Percentiles rank a stretch among this genome's conserved stretches.
phyloP scores from a whole-genome alignment of 768 basidiomycete genomes.

The Trametes maxima region DNA sequence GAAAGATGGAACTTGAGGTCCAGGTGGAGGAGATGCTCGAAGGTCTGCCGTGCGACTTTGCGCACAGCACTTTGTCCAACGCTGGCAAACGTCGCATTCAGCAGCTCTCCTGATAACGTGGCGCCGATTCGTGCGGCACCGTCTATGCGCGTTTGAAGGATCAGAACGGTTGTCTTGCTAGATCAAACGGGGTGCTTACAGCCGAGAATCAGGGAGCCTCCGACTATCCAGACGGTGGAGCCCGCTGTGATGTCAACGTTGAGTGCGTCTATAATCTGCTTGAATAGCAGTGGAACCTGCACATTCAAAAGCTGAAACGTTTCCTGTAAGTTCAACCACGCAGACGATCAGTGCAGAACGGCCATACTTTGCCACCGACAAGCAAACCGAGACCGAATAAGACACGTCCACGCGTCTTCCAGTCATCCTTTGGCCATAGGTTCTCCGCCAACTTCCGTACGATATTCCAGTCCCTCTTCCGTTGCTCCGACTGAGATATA shows the following conservation, averaged over 20 bases:
- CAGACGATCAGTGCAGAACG: background rate
- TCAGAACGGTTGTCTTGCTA: slow-evolving; percentile 1
- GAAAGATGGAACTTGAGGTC: slow-evolving; percentile 92
- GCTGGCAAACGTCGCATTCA: slow-evolving; percentile 95
- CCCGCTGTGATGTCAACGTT: slow-evolving; percentile 77
- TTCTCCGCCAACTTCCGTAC: slow-evolving; percentile 81
- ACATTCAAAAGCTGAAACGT: slow-evolving; percentile 80
- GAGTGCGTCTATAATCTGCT: slow-evolving; percentile 84
- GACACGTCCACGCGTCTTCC: slow-evolving; percentile 80
- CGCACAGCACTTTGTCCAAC: slow-evolving; percentile 95
- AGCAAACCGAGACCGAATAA: slow-evolving; percentile 79
- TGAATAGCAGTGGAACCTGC: slow-evolving; percentile 97
- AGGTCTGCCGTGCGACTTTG: slow-evolving; percentile 93
- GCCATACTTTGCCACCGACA: slow-evolving; percentile 79
- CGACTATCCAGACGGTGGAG: slow-evolving; percentile 88
- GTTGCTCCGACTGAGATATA: slow-evolving; percentile 46
- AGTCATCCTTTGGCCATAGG: slow-evolving; percentile 90
- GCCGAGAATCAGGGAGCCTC: slow-evolving; percentile 86
- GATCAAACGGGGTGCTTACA: slow-evolving; percentile 58
- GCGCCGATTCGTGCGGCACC: slow-evolving; percentile 89
- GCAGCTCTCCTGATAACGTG: slow-evolving; percentile 85
- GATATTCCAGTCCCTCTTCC: slow-evolving; percentile 84
- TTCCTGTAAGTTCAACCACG: background rate
- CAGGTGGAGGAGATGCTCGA: slow-evolving; percentile 88
- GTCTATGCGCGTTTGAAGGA: slow-evolving; percentile 49